Conservation (phyloP, 2,329 filamentous ascomycete species). For the Mycosphaerella sp. region DNA sequence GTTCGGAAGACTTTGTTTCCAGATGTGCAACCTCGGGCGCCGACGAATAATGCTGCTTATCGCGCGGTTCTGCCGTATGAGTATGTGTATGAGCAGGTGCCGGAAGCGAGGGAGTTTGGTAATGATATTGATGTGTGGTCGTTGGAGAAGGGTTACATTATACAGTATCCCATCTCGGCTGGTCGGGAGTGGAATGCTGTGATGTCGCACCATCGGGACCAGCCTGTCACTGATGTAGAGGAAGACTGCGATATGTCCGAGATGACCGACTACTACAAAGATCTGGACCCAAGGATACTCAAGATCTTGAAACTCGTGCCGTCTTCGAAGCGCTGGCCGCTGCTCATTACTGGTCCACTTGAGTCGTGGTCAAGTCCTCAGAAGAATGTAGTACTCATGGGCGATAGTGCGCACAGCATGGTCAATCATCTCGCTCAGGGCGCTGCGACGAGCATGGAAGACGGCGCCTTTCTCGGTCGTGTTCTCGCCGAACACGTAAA, state of each 20-base stretch:
- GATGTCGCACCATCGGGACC: constrained; percentile 37
- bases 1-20: constrained; percentile 38
- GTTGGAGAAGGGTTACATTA: constrained; percentile 38
- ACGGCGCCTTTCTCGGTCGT: constrained; percentile 38
- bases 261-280: constrained; percentile 39
- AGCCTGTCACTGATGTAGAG: constrained; percentile 25
- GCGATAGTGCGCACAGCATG: constrained; percentile 39
- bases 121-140: constrained; percentile 43
- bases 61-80: constrained; percentile 42
- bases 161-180: constrained; percentile 41
- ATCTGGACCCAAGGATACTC: constrained; percentile 41
- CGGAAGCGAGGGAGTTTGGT: constrained; percentile 16
- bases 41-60: constrained; percentile 40
- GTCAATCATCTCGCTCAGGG: constrained; percentile 43
- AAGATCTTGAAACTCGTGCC: constrained; percentile 37
- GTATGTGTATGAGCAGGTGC: constrained; percentile 29
- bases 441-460: constrained; percentile 42
- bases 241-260: constrained; percentile 39
- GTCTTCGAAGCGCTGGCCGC: constrained; percentile 36
- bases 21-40: constrained; percentile 34
- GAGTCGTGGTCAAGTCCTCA: constrained; percentile 37
- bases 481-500: constrained; percentile 35
- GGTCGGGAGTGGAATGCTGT: constrained; percentile 43
- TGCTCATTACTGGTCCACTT: constrained; percentile 39
- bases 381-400: constrained; percentile 41